A percentile compares a stretch with the other conserved stretches of the same genome.
phyloP scores from a whole-genome alignment of 441 rosid species.

The Hura crepitans region DNA sequence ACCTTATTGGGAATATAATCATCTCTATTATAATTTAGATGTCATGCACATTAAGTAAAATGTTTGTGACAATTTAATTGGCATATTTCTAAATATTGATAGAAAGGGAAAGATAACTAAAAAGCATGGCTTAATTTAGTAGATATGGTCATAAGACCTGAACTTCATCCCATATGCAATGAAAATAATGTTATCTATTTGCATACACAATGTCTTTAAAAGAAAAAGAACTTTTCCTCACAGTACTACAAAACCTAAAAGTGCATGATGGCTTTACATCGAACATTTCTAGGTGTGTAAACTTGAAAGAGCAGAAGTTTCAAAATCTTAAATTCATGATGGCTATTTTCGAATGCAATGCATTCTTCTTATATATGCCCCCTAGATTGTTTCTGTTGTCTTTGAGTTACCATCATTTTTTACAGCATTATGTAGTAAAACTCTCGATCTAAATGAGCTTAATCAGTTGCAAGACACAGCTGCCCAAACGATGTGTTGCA shows the following conservation, averaged over 20 bases:
- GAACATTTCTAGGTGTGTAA: background rate
- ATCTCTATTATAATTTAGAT: background rate
- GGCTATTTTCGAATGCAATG: background rate
- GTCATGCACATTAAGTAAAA: background rate
- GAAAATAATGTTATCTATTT: background rate
- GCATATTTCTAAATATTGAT: background rate
- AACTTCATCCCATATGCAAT: background rate
- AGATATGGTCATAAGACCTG: background rate
- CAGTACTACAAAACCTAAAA: background rate
- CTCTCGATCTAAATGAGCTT: background rate
- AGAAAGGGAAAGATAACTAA: background rate
- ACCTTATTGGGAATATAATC: background rate
- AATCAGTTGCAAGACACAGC: background rate
- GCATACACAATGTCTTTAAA: background rate
- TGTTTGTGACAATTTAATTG: background rate
- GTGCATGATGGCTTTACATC: background rate
- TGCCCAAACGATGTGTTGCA: background rate
- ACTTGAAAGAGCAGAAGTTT: background rate
- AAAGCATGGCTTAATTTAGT: background rate
- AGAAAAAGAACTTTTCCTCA: background rate
- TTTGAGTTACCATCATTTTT: background rate
- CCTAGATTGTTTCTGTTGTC: background rate
- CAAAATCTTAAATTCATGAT: constrained; percentile 9
- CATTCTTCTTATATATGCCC: background rate
- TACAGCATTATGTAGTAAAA: background rate